Base-by-base conservation (phyloP, 2,329 filamentous ascomycete species). In the Aspergillus sp. region DNA sequence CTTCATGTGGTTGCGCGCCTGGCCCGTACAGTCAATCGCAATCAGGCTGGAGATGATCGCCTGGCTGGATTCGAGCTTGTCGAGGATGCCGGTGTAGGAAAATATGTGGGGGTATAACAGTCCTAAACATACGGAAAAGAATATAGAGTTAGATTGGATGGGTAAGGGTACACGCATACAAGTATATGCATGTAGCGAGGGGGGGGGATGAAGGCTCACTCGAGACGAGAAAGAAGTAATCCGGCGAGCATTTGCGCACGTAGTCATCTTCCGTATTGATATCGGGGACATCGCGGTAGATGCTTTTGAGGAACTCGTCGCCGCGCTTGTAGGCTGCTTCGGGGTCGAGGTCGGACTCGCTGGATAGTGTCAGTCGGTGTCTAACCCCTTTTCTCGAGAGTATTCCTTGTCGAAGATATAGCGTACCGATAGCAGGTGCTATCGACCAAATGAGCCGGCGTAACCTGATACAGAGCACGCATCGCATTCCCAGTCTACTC, bases 251-350 rank as follows among this genome's bases (percentile, higher is more conserved):
- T 25, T 51, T 51, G 15, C 48, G 23, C 4, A 51, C 48, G n/a
- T n/a, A 51, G 28, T 51, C 48, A 8, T 51, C 48, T 1, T 51
- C 48, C 7, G 48, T 51, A 19, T 51, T 51, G 23, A 51, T 15
- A n/a, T 34, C 48, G 4, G 48, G 48, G 23, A 51, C 48, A 19
- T 51, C 48, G 25, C 48, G 48, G 17, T 51, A 51, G 15, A 51
- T 25, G 48, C 48, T 34, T 9, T 51, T 51, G 28, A 51, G 48
- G 17, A 51, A 51, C 9, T 25, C 48, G 48, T 51, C 48, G 48
- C 48, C 48, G 4, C 48, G 48, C 15, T 13, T 30, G 48, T 51
- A 31, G 25, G 48, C 48, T 9, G 25, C 48, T 51, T 51, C 25
- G 3, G 48, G 9, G n/a, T 11, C 8, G 25, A 51, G 0, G 17